Evolutionary conservation across 2,329 filamentous ascomycete species (phyloP), one percentile per base, ranked within the genome.

Genomic region (Botrytis cinerea): DNA sequence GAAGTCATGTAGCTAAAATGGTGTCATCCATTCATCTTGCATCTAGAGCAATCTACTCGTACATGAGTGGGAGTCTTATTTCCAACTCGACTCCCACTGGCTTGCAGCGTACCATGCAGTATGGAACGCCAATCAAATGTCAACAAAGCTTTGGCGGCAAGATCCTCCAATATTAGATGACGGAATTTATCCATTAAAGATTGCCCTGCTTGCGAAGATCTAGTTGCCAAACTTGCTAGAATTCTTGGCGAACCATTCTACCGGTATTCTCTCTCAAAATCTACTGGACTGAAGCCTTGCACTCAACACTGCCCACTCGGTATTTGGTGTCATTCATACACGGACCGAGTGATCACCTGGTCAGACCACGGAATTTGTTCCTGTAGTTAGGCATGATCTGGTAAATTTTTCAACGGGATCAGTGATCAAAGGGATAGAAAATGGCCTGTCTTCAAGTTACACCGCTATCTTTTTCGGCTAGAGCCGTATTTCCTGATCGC

Each of bases 301-400:
- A 16, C 2, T 32, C 7, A 45, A 3, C 20, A 57, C 12, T 69
- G 18, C 28, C n/a, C 20, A 32, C 35, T 57, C 66, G 48, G 48
- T 22, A 57, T 45, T 38, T 28, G 25, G 10, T 22, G 38, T 25
- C n/a, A 57, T 57, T 69, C 14, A 28, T 57, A 69, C 48, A 43
- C 66, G 66, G 64, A 20, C 48, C 66, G 66, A 69, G n/a, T 10
- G 66, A 43, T 59, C 66, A 69, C 35, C 66, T 69, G 66, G 38
- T 40, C 35, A 45, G 35, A 28, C 16, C 16, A 63, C 35, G 35
- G 38, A 69, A 35, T 28, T 14, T 32, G 35, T 38, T 68, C 66
- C 66, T 68, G 66, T 48, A 68, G 35, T 43, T 57, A n/a, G 66
- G 22, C 4, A 1, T 32, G 32, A 16, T 9, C 32, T 57, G 66